phyloP scores from a whole-genome alignment of 2,329 filamentous ascomycete species.

The Colletotrichum sp. region DNA sequence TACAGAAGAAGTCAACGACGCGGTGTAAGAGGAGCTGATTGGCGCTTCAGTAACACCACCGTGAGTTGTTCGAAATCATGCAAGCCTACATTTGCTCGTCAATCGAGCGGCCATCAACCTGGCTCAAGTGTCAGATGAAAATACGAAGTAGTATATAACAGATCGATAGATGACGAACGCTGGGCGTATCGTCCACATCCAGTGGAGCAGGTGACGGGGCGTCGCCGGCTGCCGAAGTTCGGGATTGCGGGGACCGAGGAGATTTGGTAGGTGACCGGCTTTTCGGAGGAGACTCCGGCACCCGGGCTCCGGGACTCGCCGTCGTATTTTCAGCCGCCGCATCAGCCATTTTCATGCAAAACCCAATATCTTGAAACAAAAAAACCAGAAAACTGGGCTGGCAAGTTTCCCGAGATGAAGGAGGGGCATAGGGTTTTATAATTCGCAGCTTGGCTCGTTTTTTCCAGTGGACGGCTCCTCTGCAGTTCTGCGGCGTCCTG shows the following conservation, averaged over 20 bases:
- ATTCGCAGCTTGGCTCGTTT: not conserved
- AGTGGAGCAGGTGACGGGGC: not conserved
- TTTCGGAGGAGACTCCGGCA: not conserved
- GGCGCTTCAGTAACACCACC: not conserved
- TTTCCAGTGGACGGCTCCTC: not conserved
- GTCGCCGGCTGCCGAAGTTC: not conserved
- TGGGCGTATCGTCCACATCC: not conserved
- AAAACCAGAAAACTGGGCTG: not conserved
- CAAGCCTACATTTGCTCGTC: not conserved
- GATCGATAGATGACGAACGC: not conserved
- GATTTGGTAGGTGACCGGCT: not conserved
- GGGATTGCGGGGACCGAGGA: not conserved
- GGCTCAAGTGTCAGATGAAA: not conserved
- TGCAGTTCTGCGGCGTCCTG: not conserved
- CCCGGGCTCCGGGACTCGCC: not conserved
- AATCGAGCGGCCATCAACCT: not conserved
- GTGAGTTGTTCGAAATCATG: not conserved
- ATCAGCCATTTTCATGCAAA: not conserved
- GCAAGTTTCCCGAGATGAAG: not conserved
- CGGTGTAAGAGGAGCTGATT: not conserved
- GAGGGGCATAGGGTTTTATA: not conserved
- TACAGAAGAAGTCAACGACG: not conserved
- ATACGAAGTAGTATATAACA: too few relatives aligned
- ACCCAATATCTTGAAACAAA: not conserved
- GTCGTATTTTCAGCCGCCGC: not conserved